Evolutionary conservation across 2,329 filamentous ascomycete species (phyloP).

Genomic region (Neonectria faginata): DNA sequence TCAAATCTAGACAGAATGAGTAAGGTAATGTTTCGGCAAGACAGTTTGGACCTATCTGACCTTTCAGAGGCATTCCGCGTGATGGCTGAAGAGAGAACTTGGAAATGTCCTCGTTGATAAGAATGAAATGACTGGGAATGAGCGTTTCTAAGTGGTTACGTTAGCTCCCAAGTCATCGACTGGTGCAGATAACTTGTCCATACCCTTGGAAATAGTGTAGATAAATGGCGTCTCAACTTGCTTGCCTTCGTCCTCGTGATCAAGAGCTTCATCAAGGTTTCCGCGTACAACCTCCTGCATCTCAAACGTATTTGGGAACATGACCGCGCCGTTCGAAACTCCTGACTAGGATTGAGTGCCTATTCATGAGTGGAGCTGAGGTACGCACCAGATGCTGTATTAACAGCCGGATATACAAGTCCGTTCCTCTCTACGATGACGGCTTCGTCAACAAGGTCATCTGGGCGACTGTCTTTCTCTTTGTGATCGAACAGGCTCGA

Average conservation of each 20-base stretch:
- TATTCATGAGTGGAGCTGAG: no score
- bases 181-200: neutral
- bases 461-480: slow-evolving; percentile 3
- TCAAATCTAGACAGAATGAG: slow-evolving; percentile 28
- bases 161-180: neutral
- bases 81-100: slow-evolving; percentile 38
- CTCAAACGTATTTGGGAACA: slow-evolving; percentile 41
- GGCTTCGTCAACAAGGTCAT: slow-evolving; percentile 24
- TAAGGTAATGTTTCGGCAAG: neutral
- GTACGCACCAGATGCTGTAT: slow-evolving; percentile 11
- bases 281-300: slow-evolving; percentile 33
- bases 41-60: slow-evolving; percentile 9
- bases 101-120: slow-evolving; percentile 32
- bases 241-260: slow-evolving; percentile 25
- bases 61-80: slow-evolving; percentile 32
- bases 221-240: slow-evolving; percentile 27
- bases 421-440: slow-evolving; percentile 24
- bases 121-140: slow-evolving; percentile 27
- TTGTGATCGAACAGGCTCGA: slow-evolving; percentile 27
- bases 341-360: neutral
- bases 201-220: slow-evolving; percentile 33
- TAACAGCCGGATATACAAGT: slow-evolving; percentile 31
- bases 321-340: slow-evolving; percentile 36
- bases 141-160: slow-evolving; percentile 21
- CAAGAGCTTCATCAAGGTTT: slow-evolving; percentile 33